Evolutionary conservation across 345 rosid genomes (phyloP).

Genomic region (Raphanus sativus): DNA sequence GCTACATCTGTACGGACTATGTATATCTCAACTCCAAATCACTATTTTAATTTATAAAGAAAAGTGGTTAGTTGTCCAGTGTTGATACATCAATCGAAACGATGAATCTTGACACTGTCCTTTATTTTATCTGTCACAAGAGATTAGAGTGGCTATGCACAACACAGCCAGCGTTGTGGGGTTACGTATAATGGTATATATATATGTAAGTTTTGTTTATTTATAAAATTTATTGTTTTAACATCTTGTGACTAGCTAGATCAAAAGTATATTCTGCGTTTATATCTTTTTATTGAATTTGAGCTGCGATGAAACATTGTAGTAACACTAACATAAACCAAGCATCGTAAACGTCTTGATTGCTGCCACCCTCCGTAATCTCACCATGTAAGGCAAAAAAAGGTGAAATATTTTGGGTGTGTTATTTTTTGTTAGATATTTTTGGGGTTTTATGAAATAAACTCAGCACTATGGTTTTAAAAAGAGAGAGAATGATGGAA

Average conservation of each 20-base stretch:
- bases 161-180: not conserved
- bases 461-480: not conserved
- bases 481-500: not conserved
- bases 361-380: not conserved
- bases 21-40: constrained; percentile 4
- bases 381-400: not conserved
- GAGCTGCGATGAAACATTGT: not conserved
- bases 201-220: not conserved
- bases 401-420: not conserved
- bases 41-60: not conserved
- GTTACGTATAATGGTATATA: not conserved
- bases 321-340: not conserved
- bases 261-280: not conserved
- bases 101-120: not conserved
- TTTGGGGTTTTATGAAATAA: not conserved
- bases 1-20: constrained; percentile 12
- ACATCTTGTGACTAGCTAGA: not conserved
- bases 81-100: not conserved
- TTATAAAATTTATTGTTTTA: not conserved
- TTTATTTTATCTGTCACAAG: not conserved
- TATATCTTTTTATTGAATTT: not conserved
- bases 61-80: not conserved
- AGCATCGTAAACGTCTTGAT: not conserved
- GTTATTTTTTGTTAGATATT: not conserved
- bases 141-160: not conserved